phyloP scores from a whole-genome alignment of 2,329 filamentous ascomycete genomes.

The Botrytis cinerea region DNA sequence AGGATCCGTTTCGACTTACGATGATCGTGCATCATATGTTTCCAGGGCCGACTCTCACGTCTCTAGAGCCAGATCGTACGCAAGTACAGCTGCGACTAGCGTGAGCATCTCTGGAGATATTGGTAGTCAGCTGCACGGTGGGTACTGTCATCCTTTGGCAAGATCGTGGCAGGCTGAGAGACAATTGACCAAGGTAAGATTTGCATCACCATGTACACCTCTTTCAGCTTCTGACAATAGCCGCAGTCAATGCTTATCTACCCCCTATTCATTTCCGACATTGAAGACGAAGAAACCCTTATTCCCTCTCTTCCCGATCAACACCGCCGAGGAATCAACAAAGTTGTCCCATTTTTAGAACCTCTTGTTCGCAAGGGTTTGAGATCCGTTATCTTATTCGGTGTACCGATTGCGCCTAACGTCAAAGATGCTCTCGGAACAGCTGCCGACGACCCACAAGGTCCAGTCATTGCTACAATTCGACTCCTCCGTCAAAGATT shows the following conservation, averaged over 20 bases:
- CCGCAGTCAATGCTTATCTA: constrained; percentile 95
- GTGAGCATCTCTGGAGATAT: constrained; percentile 75
- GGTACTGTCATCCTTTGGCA: constrained; percentile 78
- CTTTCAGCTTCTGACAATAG: constrained; percentile 26
- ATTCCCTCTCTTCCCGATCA: constrained; percentile 93
- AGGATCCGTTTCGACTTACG: constrained; percentile 51
- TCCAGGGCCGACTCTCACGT: constrained; percentile 59
- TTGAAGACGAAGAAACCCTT: constrained; percentile 85
- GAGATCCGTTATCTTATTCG: constrained; percentile 91
- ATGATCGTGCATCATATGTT: constrained; percentile 61
- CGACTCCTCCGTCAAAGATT: constrained; percentile 81
- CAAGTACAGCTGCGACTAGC: constrained; percentile 67
- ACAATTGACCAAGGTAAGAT: constrained; percentile 76
- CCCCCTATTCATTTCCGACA: constrained; percentile 93
- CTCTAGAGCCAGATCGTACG: constrained; percentile 65
- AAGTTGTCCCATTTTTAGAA: constrained; percentile 78
- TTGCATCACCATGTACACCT: constrained; percentile 1
- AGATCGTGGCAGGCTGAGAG: constrained; percentile 82
- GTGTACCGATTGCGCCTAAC: constrained; percentile 78
- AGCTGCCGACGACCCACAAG: constrained; percentile 86
- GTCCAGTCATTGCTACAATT: constrained; percentile 87
- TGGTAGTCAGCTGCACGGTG: constrained; percentile 79
- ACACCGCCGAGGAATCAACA: constrained; percentile 83
- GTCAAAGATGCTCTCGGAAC: constrained; percentile 92
- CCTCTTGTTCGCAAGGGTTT: constrained; percentile 88